Evolutionary conservation across 2,329 filamentous ascomycete genomes (phyloP).

Genomic region (Tolypocladium pustulatum): DNA sequence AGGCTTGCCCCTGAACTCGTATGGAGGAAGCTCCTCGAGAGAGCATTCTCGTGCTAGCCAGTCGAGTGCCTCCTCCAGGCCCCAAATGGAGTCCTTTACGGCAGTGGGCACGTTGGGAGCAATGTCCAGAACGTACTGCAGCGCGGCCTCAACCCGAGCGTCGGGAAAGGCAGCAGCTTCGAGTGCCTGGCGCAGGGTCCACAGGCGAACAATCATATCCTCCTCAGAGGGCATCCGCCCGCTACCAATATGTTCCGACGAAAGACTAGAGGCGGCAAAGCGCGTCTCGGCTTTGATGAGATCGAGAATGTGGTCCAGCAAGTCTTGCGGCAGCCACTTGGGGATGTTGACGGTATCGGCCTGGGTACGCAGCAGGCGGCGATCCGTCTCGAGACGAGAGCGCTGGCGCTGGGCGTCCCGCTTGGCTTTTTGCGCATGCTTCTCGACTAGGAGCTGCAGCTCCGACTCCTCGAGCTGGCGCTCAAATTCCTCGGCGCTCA

Average conservation of each 20-base stretch:
- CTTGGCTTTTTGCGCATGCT: slow-evolving; percentile 66
- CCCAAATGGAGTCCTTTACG: slow-evolving; percentile 64
- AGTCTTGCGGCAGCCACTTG: slow-evolving; percentile 72
- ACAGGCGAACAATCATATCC: slow-evolving; percentile 67
- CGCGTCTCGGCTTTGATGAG: slow-evolving; percentile 57
- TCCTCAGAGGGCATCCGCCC: slow-evolving; percentile 59
- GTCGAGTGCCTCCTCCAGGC: slow-evolving; percentile 77
- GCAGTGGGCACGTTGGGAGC: slow-evolving; percentile 47
- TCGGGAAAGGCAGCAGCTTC: slow-evolving; percentile 57
- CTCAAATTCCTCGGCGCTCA: slow-evolving; percentile 84
- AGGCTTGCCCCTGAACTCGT: slow-evolving; percentile 37
- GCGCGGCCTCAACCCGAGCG: slow-evolving; percentile 48
- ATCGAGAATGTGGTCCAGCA: slow-evolving; percentile 68
- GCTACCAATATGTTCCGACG: slow-evolving; percentile 29
- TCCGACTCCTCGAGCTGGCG: slow-evolving; percentile 83
- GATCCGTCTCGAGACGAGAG: slow-evolving; percentile 72
- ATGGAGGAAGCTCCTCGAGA: slow-evolving; percentile 59
- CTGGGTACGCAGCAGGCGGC: slow-evolving; percentile 69
- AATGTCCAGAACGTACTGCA: slow-evolving; percentile 58
- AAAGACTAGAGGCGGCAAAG: slow-evolving; percentile 40
- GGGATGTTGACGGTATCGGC: slow-evolving; percentile 60
- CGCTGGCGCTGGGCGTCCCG: slow-evolving; percentile 71
- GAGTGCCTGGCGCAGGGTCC: slow-evolving; percentile 72
- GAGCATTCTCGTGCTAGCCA: slow-evolving; percentile 77
- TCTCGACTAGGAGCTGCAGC: slow-evolving; percentile 78